Conservation (phyloP, 352 stramenopile genomes). For the Phytophthora cactorum region DNA sequence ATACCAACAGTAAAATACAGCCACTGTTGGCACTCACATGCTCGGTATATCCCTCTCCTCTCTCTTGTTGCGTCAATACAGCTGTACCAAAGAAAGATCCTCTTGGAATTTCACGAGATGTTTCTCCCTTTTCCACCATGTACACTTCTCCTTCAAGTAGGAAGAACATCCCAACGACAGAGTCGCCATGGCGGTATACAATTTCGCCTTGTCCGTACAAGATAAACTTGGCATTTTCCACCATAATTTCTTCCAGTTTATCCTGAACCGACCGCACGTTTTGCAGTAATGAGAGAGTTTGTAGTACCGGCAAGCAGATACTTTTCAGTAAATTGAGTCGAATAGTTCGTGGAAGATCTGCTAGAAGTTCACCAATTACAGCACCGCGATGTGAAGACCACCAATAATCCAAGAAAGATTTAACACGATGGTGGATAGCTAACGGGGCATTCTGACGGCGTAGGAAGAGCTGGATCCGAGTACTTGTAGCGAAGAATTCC, state of each 20-base stretch:
- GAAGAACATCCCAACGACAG: constrained; percentile 64
- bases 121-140: constrained; percentile 35
- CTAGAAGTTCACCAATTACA: constrained; percentile 49
- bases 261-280: constrained; percentile 38
- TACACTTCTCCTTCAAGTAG: constrained; percentile 61
- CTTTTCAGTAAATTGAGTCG: constrained; percentile 52
- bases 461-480: constrained; percentile 62
- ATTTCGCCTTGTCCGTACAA: constrained; percentile 66
- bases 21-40: constrained; percentile 59
- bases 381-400: constrained; percentile 67
- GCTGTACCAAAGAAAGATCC: constrained; percentile 61
- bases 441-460: constrained; percentile 53
- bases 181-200: constrained; percentile 62
- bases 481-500: constrained; percentile 57
- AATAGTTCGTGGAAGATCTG: constrained; percentile 57
- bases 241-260: constrained; percentile 50
- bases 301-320: constrained; percentile 53
- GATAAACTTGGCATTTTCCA: constrained; percentile 59
- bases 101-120: constrained; percentile 33
- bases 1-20: constrained; percentile 59
- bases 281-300: constrained; percentile 48
- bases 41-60: constrained; percentile 55
- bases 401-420: constrained; percentile 75
- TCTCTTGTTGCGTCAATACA: constrained; percentile 46
- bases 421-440: constrained; percentile 56